Evolutionary conservation across 1,284 basidiomycete genomes (phyloP), one percentile per base, ranked within the genome.

Genomic region (Trametes hirsuta): DNA sequence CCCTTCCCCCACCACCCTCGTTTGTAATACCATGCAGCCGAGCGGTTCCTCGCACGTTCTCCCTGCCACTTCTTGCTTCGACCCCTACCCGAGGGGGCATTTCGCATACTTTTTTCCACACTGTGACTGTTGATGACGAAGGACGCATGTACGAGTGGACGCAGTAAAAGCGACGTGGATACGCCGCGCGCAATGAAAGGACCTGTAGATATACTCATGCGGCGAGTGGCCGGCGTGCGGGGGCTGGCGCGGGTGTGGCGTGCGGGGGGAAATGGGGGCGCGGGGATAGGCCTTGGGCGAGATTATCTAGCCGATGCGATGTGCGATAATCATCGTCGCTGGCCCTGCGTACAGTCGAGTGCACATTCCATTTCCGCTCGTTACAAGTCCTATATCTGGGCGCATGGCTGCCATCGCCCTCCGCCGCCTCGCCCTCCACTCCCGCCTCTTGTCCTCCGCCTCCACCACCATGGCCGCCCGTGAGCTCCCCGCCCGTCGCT

Each of bases 361-460:
- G 22, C 12, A 11, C 21, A 58, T 48, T 54, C 54, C 53, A 58
- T 55, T 30, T 21, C 35, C 37, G 36, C 15, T 21, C 40, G 40
- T 48, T 60, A 61, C 61, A 66, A 61, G 56, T 51, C 59, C 61
- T 41, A 44, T 61, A 58, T 58, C 64, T 49, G 61, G 55, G 49
- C 55, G 66, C 25, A 73, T 73, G 72, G 64, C 61, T 65, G 61
- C 66, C 48, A 50, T 73, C 72, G 74, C 74, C 57, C 67, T 70
- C 18, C 69, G 71, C 59, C 81, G 88, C 54, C 81, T 91, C 65
- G 79, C 80, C 65, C 85, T 83, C 65, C 84, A 87, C 66, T 76
- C 84, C 62, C 81, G 81, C 70, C 78, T 83, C 71, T 75, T 90
- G 66, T 83, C 80, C 67, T 71, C 78, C 60, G 71, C 76, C 67